A percentile compares a stretch with the other conserved stretches of the same genome.
These are phyloP conservation scores for Logfia minima DNA, from an alignment of 129 eudicot species.

Conservation along the genomic window DNA sequence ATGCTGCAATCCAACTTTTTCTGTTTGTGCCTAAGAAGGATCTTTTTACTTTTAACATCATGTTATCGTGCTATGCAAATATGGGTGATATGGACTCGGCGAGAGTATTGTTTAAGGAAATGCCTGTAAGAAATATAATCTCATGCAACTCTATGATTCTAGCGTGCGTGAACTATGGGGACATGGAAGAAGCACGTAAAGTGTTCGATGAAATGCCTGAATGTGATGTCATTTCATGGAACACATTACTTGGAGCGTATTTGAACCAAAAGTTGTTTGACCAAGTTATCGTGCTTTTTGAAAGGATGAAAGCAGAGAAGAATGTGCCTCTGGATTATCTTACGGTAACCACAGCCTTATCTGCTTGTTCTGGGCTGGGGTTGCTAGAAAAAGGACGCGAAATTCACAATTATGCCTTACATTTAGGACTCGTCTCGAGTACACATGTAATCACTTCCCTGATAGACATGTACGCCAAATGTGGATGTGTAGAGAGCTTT, in stretches of 20 bases:
- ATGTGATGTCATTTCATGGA: conserved; percentile 45
- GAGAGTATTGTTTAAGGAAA: conserved; percentile 33
- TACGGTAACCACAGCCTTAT: conserved; percentile 32
- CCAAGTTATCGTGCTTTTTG: conserved; percentile 37
- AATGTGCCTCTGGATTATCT: conserved; percentile 32
- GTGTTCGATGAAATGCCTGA: conserved; percentile 50
- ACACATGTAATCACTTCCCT: conserved; percentile 37
- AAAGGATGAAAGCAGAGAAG: conserved; percentile 36
- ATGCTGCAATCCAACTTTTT: conserved; percentile 34
- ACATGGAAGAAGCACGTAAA: conserved; percentile 37
- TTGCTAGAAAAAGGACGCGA: conserved; percentile 37
- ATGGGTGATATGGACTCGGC: conserved; percentile 34
- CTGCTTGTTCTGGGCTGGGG: conserved; percentile 49
- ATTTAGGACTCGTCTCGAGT: conserved; percentile 25
- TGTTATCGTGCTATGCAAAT: conserved; percentile 45
- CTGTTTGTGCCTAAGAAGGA: conserved; percentile 39
- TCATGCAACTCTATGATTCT: conserved; percentile 51
- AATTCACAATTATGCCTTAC: conserved; percentile 36
- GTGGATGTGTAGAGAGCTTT: conserved; percentile 45
- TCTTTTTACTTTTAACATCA: conserved; percentile 35
- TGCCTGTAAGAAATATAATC: conserved; percentile 25
- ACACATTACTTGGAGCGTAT: conserved; percentile 45
- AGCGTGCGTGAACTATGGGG: conserved; percentile 43
- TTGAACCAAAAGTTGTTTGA: conserved; percentile 25
- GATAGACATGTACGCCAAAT: conserved; percentile 57